A percentile compares a stretch with the other conserved stretches of the same genome.
Evolutionary conservation across 78 protist genomes (phyloP).

Genomic region (Acrasis kona): DNA sequence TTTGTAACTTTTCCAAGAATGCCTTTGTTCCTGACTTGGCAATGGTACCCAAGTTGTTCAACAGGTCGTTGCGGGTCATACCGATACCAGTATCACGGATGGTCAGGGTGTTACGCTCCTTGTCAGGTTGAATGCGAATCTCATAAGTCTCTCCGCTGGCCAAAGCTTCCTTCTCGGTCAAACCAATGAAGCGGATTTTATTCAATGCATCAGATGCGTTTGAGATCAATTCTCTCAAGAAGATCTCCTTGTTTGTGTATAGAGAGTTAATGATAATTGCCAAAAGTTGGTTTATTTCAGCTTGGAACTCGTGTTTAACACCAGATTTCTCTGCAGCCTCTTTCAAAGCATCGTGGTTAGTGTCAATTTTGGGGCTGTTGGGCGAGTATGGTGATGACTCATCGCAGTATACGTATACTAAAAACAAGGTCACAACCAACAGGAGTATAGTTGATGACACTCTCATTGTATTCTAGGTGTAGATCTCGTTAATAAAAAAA

Average conservation of each 20-base stretch:
- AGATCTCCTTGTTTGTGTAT: constrained; percentile 95
- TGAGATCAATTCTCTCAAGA: constrained; percentile 97
- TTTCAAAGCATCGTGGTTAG: not conserved
- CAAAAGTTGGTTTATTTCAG: constrained; percentile 87
- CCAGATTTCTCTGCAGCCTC: not conserved
- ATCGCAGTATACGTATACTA: not conserved
- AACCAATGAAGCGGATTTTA: constrained; percentile 82
- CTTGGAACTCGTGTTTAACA: constrained; percentile 77
- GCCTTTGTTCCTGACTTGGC: constrained; percentile 84
- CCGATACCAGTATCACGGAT: constrained; percentile 97
- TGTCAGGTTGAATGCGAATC: constrained; percentile 78
- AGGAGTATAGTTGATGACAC: too few species aligned
- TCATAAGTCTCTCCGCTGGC: constrained; percentile 74
- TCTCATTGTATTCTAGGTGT: too few species aligned
- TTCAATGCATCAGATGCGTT: constrained; percentile 89
- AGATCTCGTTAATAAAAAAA: too few species aligned
- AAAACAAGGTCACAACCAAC: not conserved
- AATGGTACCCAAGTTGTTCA: constrained; percentile 89
- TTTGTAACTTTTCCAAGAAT: constrained; percentile 54
- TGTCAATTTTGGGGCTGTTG: not conserved
- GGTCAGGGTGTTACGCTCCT: constrained; percentile 61
- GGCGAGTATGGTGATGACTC: not conserved
- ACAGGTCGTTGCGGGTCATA: constrained; percentile 92
- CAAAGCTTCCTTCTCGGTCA: constrained; percentile 59
- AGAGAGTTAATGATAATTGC: constrained; percentile 95